Percentiles rank a stretch among this genome's conserved stretches.
phyloP scores from a whole-genome alignment of 2,329 filamentous ascomycete genomes.

The Alternaria postmessia region DNA sequence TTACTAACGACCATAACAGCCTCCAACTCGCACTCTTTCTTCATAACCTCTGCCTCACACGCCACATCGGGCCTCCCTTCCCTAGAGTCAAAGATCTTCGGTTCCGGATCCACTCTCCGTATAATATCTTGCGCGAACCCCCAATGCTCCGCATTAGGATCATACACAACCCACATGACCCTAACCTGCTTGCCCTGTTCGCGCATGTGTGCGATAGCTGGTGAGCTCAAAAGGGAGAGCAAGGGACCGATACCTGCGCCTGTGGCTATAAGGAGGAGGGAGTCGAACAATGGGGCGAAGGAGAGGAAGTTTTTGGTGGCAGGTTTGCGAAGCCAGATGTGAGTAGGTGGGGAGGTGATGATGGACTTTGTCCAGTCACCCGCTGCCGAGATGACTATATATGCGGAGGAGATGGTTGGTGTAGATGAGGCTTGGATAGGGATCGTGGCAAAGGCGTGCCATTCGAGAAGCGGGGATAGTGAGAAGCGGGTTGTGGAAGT shows the following conservation, averaged over 20 bases:
- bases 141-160: constrained; percentile 24
- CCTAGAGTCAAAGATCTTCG: constrained; percentile 25
- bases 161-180: constrained; percentile 31
- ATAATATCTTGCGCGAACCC: constrained; percentile 22
- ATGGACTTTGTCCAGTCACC: constrained; percentile 47
- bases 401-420: constrained; percentile 3
- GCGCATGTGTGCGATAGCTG: constrained; percentile 16
- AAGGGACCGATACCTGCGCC: constrained; percentile 36
- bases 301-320: constrained; percentile 32
- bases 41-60: constrained; percentile 19
- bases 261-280: constrained; percentile 31
- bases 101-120: constrained; percentile 17
- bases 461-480: constrained; percentile 38
- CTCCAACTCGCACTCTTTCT: constrained; percentile 12
- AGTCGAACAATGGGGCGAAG: constrained; percentile 26
- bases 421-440: constrained; percentile 18
- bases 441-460: constrained; percentile 51
- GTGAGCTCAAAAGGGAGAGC: constrained; percentile 26
- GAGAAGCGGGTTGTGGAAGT: constrained; percentile 33
- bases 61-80: constrained; percentile 20
- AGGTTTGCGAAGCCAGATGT: constrained; percentile 29
- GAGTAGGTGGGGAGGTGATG: constrained; percentile 17
- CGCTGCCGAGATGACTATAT: constrained; percentile 43
- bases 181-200: constrained; percentile 5
- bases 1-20: constrained; percentile 35